Evolutionary conservation across 1,139 yeast genomes (phyloP).

Genomic region (Blastobotrys proliferans): DNA sequence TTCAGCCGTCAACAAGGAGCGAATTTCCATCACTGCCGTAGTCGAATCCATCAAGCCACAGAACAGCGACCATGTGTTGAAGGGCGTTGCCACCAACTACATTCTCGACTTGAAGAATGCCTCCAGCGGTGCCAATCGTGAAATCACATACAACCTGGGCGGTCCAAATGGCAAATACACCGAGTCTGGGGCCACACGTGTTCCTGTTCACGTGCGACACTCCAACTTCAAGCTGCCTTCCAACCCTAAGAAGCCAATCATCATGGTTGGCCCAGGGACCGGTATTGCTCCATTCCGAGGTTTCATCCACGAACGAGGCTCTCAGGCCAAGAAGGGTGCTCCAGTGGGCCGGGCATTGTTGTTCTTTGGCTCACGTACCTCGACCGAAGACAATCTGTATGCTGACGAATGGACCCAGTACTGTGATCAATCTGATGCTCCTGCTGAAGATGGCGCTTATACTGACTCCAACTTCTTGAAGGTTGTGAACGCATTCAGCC

Average conservation of each 20-base stretch:
- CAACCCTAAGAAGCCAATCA: slow-evolving; percentile 76
- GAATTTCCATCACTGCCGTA: slow-evolving; percentile 76
- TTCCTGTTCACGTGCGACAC: slow-evolving; percentile 91
- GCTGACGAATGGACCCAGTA: slow-evolving; percentile 78
- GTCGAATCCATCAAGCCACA: slow-evolving; percentile 64
- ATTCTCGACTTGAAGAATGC: slow-evolving; percentile 65
- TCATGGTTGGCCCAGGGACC: slow-evolving; percentile 96
- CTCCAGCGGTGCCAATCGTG: slow-evolving; percentile 47
- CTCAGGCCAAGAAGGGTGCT: slow-evolving; percentile 48
- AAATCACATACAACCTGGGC: slow-evolving; percentile 55
- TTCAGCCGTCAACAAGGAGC: slow-evolving; percentile 68
- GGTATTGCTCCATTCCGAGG: slow-evolving; percentile 99
- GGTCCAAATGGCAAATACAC: slow-evolving; percentile 75
- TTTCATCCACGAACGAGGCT: slow-evolving; percentile 77
- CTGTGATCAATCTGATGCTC: slow-evolving; percentile 28
- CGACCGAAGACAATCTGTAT: slow-evolving; percentile 73
- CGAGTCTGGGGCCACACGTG: slow-evolving; percentile 40
- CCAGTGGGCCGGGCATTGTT: slow-evolving; percentile 70
- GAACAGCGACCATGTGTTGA: slow-evolving; percentile 45
- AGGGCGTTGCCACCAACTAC: slow-evolving; percentile 91
- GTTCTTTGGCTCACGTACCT: slow-evolving; percentile 82
- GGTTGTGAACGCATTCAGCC: slow-evolving; percentile 80
- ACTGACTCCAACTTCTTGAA: slow-evolving; percentile 33
- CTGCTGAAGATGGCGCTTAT: slow-evolving; percentile 21
- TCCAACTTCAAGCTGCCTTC: slow-evolving; percentile 94